Conservation (phyloP, 2,329 filamentous ascomycete genomes). For the Alternaria panax region DNA sequence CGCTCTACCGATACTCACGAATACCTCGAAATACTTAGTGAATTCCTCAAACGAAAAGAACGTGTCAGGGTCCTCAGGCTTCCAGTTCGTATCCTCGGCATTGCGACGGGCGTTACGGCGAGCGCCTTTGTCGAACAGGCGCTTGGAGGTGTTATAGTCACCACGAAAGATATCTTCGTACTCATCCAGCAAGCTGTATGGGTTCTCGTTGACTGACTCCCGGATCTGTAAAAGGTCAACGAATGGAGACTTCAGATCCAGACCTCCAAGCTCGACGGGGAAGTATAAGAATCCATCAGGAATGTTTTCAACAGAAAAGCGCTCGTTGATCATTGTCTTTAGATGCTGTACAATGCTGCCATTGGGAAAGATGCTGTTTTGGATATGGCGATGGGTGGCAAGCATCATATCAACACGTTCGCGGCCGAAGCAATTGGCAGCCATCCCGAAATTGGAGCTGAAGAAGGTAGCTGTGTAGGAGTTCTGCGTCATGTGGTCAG, state of each 20-base stretch:
- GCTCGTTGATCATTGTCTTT: conserved; percentile 59
- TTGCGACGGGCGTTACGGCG: conserved; percentile 6
- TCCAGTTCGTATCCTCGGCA: conserved; percentile 17
- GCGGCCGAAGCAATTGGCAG: conserved; percentile 61
- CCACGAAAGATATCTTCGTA: conserved; percentile 45
- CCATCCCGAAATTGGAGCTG: conserved; percentile 60
- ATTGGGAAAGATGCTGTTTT: conserved; percentile 56
- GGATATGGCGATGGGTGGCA: conserved; percentile 58
- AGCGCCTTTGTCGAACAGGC: conserved; percentile 40
- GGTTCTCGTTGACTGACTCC: conserved; percentile 38
- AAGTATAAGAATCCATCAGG: conserved; percentile 63
- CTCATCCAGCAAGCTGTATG: conserved; percentile 55
- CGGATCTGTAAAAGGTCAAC: conserved; percentile 57
- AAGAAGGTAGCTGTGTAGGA: conserved; percentile 62
- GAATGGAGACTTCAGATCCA: conserved; percentile 61
- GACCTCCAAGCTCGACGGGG: conserved; percentile 59
- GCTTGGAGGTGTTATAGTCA: conserved; percentile 45
- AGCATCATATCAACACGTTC: conserved; percentile 63
- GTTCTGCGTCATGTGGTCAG: conserved; percentile 55
- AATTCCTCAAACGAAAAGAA: conserved; percentile 44
- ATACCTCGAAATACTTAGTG: conserved; percentile 29
- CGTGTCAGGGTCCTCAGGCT: conserved; percentile 21
- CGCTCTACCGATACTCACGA: conserved; percentile 13
- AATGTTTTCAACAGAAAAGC: conserved; percentile 59
- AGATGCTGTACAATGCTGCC: conserved; percentile 44